phyloP scores from a whole-genome alignment of 768 basidiomycete genomes.

The Cantharellus anzutake region DNA sequence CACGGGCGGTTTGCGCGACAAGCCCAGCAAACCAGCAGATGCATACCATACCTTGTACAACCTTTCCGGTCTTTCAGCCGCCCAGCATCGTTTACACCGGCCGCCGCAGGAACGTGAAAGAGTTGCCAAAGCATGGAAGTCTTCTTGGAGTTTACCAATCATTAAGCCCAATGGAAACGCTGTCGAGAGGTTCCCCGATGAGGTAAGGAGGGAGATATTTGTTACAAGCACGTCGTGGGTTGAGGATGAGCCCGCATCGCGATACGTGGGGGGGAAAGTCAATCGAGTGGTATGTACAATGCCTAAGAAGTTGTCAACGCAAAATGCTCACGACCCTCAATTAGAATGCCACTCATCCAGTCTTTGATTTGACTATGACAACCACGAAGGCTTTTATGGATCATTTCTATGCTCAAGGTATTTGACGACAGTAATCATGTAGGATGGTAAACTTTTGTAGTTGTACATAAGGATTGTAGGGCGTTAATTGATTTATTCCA shows the following conservation, averaged over 20 bases:
- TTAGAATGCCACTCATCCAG: conserved; percentile 66
- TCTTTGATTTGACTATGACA: conserved; percentile 57
- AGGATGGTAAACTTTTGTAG: no score
- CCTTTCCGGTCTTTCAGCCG: conserved; percentile 70
- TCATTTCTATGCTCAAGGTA: conserved; percentile 47
- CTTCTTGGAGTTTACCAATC: neutral
- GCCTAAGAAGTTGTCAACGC: neutral
- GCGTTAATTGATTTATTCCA: no score
- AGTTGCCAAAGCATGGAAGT: conserved; percentile 24
- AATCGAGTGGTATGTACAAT: conserved; percentile 39
- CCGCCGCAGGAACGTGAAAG: conserved; percentile 21
- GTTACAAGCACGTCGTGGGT: conserved; percentile 40
- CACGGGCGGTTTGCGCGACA: conserved; percentile 78
- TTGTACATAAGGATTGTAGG: no score
- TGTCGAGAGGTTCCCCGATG: conserved; percentile 13
- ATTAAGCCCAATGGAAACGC: conserved; percentile 2
- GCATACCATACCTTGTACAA: conserved; percentile 92
- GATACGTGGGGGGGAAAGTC: conserved; percentile 35
- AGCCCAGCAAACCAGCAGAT: conserved; percentile 88
- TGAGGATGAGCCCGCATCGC: conserved; percentile 34
- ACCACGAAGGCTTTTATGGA: conserved; percentile 47
- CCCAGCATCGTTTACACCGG: conserved; percentile 59
- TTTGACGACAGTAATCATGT: neutral
- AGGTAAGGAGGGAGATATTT: conserved; percentile 30
- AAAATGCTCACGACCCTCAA: neutral